phyloP scores from a whole-genome alignment of 164 flowering plant species.

The Berberis thunbergii region DNA sequence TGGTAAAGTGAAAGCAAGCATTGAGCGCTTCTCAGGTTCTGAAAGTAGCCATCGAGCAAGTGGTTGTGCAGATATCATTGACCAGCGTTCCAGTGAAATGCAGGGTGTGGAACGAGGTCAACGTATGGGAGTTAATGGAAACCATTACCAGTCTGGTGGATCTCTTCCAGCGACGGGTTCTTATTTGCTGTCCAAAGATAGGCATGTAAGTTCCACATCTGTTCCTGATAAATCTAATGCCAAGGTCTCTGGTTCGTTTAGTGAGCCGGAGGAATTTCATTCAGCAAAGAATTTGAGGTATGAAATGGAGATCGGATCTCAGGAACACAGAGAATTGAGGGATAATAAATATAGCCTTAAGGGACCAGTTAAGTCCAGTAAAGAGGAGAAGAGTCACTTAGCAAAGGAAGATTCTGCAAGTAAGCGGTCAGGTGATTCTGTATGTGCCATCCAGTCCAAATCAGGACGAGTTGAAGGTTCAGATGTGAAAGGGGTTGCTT shows the following conservation, averaged over 20 bases:
- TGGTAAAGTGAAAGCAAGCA: slow-evolving; percentile 19
- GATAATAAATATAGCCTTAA: slow-evolving; percentile 12
- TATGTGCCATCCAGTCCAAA: slow-evolving; percentile 2
- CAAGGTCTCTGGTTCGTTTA: slow-evolving; percentile 29
- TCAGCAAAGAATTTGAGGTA: neutral
- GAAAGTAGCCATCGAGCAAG: slow-evolving; percentile 12
- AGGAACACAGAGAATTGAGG: slow-evolving; percentile 26
- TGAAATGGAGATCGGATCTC: neutral
- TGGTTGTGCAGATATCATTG: slow-evolving; percentile 19
- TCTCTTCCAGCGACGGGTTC: slow-evolving; percentile 39
- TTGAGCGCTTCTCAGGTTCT: slow-evolving; percentile 21
- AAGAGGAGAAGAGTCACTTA: neutral
- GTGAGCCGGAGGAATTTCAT: slow-evolving; percentile 15
- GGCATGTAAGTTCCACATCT: slow-evolving; percentile 25
- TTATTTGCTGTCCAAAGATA: slow-evolving; percentile 47
- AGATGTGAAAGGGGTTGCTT: slow-evolving; percentile 25
- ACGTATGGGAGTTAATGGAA: slow-evolving; percentile 19
- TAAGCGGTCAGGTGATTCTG: slow-evolving; percentile 8
- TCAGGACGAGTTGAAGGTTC: slow-evolving; percentile 21
- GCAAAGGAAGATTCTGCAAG: slow-evolving; percentile 31
- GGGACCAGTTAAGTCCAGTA: slow-evolving; percentile 21
- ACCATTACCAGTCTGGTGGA: slow-evolving; percentile 28
- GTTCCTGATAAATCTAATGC: slow-evolving; percentile 25
- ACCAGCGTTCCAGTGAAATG: slow-evolving; percentile 17
- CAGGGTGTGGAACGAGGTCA: slow-evolving; percentile 17